Percentiles rank a stretch among this genome's conserved stretches.
Evolutionary conservation across 495 filamentous ascomycete species (phyloP).

Genomic region (Niebla homalea): DNA sequence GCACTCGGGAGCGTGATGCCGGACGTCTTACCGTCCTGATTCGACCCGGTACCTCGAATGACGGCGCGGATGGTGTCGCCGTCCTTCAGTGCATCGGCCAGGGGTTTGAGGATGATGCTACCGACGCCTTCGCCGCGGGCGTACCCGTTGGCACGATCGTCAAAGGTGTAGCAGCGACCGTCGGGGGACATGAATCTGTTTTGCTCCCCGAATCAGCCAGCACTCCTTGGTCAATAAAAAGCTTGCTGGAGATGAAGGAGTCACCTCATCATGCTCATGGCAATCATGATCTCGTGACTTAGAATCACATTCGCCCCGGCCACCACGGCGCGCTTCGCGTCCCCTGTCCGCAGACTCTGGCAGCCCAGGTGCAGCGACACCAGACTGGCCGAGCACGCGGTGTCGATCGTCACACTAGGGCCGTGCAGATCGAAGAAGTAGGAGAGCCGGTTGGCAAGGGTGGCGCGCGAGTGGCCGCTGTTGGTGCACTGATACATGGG

Average conservation of each 20-base stretch:
- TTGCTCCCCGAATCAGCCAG: slow-evolving; percentile 17
- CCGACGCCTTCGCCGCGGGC: slow-evolving; percentile 32
- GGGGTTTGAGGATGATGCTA: slow-evolving; percentile 28
- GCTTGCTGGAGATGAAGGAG: too few species aligned
- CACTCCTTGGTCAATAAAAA: slow-evolving; percentile 25
- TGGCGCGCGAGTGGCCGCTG: slow-evolving; percentile 7
- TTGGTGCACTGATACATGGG: slow-evolving; percentile 24
- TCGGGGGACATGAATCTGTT: slow-evolving; percentile 20
- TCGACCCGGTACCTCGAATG: slow-evolving; percentile 12
- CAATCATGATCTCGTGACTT: slow-evolving; percentile 6
- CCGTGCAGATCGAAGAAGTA: slow-evolving; percentile 19
- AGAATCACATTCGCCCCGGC: slow-evolving; percentile 29
- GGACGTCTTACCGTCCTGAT: slow-evolving; percentile 23
- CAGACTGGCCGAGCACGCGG: slow-evolving; percentile 36
- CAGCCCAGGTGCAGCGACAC: slow-evolving; percentile 37
- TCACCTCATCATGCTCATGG: slow-evolving; percentile 3
- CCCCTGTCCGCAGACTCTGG: slow-evolving; percentile 30
- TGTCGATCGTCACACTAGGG: slow-evolving; percentile 18
- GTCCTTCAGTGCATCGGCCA: slow-evolving; percentile 25
- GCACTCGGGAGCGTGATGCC: slow-evolving; percentile 8
- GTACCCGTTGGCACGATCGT: slow-evolving; percentile 30
- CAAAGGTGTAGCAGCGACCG: slow-evolving; percentile 34
- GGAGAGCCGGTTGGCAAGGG: slow-evolving; percentile 14
- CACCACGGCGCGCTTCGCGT: slow-evolving; percentile 30
- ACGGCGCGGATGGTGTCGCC: slow-evolving; percentile 37